Evolutionary conservation across 495 filamentous ascomycete species (phyloP).

Genomic region (Aspergillus mulundensis): DNA sequence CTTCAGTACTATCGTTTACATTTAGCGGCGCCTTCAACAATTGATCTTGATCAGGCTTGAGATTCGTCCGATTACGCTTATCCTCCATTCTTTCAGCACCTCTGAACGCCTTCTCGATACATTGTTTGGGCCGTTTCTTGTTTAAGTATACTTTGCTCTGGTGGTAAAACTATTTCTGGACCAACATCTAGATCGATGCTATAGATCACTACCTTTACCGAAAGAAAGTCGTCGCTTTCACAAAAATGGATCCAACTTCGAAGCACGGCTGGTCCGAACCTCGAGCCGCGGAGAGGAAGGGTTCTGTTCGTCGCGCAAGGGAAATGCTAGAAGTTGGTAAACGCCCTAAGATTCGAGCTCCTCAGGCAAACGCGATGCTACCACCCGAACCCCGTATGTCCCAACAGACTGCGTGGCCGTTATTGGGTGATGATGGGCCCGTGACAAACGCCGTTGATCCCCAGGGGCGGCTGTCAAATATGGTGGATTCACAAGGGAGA

Average conservation of each 20-base stretch:
- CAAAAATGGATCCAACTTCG: conserved; percentile 19
- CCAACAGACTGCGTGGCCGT: conserved; percentile 36
- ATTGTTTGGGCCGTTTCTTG: background rate
- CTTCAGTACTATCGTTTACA: conserved; percentile 8
- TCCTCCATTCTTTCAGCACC: conserved; percentile 1
- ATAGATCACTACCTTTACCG: background rate
- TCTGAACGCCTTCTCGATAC: conserved; percentile 9
- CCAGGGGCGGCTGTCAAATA: conserved; percentile 33
- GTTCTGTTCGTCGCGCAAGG: conserved; percentile 47
- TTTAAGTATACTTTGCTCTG: no score
- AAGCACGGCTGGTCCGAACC: conserved; percentile 13
- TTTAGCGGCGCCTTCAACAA: conserved; percentile 7
- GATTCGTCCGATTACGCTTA: conserved; percentile 1
- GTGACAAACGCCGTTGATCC: conserved; percentile 29
- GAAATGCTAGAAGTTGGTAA: conserved; percentile 51
- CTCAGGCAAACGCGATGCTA: conserved; percentile 22
- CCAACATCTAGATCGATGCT: background rate
- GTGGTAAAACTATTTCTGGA: no score
- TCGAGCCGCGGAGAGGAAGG: conserved; percentile 21
- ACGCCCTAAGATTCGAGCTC: conserved; percentile 31
- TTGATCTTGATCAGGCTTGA: conserved; percentile 3
- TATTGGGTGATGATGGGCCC: conserved; percentile 36
- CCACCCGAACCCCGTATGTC: conserved; percentile 23
- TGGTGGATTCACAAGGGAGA: conserved; percentile 33
- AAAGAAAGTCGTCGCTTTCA: background rate